Percentiles rank a stretch among this genome's conserved stretches.
Conservation (phyloP, 305 asterid genomes). For the Fraxinus xanthoxyloides region DNA sequence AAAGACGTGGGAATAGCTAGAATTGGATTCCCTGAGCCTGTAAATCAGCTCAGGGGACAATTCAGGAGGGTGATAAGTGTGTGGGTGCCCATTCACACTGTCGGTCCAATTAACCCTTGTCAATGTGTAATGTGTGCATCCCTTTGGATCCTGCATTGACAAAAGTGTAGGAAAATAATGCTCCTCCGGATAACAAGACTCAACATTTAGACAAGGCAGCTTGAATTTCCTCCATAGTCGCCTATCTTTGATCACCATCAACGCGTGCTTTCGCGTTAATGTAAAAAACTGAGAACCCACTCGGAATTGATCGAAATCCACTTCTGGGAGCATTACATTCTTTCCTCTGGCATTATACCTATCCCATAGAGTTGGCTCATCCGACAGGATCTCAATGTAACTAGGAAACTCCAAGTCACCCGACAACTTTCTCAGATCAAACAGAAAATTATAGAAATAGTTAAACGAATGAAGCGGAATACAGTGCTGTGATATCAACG, state of each 20-base stretch:
- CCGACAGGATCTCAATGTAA: conserved; percentile 66
- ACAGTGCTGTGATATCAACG: conserved; percentile 72
- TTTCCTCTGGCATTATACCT: conserved; percentile 71
- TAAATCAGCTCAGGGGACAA: conserved; percentile 59
- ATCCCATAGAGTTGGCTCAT: conserved; percentile 51
- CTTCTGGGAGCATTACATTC: conserved; percentile 73
- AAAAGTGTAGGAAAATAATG: conserved; percentile 81
- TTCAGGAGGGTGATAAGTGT: conserved; percentile 62
- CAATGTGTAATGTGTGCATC: conserved; percentile 50
- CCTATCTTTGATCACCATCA: conserved; percentile 61
- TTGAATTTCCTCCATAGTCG: conserved; percentile 75
- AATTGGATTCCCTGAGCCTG: conserved; percentile 61
- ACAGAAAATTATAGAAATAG: conserved; percentile 50
- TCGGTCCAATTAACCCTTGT: conserved; percentile 83
- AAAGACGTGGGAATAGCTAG: conserved; percentile 52
- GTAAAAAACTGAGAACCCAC: conserved; percentile 84
- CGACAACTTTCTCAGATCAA: conserved; percentile 40
- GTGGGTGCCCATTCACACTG: conserved; percentile 73
- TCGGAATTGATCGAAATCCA: conserved; percentile 55
- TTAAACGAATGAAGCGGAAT: conserved; percentile 76
- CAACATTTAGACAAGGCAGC: conserved; percentile 58
- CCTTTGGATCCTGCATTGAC: conserved; percentile 64
- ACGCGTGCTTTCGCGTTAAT: conserved; percentile 55
- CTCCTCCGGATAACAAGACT: conserved; percentile 80
- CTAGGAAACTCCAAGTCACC: conserved; percentile 50